phyloP scores from a whole-genome alignment of 495 filamentous ascomycete genomes.

The Viridothelium virens region DNA sequence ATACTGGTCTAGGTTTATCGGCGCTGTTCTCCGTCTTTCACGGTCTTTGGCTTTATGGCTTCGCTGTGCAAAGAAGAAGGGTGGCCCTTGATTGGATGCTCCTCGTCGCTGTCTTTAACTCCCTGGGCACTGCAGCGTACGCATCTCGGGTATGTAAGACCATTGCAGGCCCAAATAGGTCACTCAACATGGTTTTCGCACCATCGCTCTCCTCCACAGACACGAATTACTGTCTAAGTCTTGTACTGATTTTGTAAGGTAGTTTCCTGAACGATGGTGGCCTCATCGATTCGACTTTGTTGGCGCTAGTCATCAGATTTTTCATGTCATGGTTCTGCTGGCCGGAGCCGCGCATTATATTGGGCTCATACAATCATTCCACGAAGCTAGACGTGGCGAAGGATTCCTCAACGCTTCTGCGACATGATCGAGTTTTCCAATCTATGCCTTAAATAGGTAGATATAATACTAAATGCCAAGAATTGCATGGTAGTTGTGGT shows the following conservation, averaged over 20 bases:
- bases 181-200: too few relatives aligned
- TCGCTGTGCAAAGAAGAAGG: slow-evolving; percentile 33
- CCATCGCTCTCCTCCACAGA: too few relatives aligned
- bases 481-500: too few relatives aligned
- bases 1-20: slow-evolving; percentile 39
- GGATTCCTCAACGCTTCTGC: neutral
- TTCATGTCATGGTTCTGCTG: slow-evolving; percentile 44
- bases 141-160: neutral
- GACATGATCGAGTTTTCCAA: neutral
- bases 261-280: slow-evolving; percentile 44
- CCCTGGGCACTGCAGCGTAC: neutral
- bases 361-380: slow-evolving; percentile 41
- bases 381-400: neutral
- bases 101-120: slow-evolving; percentile 12
- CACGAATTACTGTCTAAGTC: slow-evolving; percentile 12
- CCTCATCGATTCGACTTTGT: slow-evolving; percentile 43
- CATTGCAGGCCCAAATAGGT: too few relatives aligned
- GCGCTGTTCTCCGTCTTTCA: slow-evolving; percentile 41
- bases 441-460: too few relatives aligned
- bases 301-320: slow-evolving; percentile 46
- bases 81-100: slow-evolving; percentile 42
- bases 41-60: slow-evolving; percentile 37
- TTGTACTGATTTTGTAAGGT: slow-evolving; percentile 2
- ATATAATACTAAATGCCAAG: too few relatives aligned
- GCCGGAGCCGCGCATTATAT: slow-evolving; percentile 41